Conservation (phyloP, 306 rosid species). For the Lathyrus tuberosus region DNA sequence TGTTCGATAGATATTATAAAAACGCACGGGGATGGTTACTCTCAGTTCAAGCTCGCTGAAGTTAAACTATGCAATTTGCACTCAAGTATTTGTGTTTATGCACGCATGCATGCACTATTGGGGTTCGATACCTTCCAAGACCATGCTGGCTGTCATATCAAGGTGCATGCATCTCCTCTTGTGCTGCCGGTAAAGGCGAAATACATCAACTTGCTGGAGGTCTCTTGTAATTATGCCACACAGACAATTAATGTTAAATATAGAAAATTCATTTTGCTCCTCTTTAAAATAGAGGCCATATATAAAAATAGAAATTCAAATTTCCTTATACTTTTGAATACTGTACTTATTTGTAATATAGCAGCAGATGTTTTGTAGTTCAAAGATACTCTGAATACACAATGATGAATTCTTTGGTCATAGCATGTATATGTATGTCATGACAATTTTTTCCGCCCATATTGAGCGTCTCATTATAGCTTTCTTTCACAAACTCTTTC, state of each 20-base stretch:
- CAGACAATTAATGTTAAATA: constrained; percentile 14
- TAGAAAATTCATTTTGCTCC: constrained; percentile 29
- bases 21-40: constrained; percentile 18
- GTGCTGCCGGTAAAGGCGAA: constrained; percentile 35
- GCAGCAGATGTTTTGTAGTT: constrained; percentile 31
- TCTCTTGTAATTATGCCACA: constrained; percentile 45
- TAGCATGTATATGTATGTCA: constrained; percentile 9
- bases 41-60: constrained; percentile 11
- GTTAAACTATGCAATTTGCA: constrained; percentile 19
- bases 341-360: constrained; percentile 33
- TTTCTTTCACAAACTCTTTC: neutral
- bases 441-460: neutral
- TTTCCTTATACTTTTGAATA: constrained; percentile 20
- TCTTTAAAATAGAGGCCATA: constrained; percentile 22
- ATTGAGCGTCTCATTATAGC: neutral
- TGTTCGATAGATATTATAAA: constrained; percentile 39
- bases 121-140: constrained; percentile 17
- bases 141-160: constrained; percentile 30
- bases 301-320: neutral
- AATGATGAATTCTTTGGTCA: constrained; percentile 16
- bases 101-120: constrained; percentile 25
- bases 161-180: constrained; percentile 19
- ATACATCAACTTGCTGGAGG: constrained; percentile 31
- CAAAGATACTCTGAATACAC: constrained; percentile 1
- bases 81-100: constrained; percentile 24